These are phyloP conservation scores for Dictyophora rubrovolvata DNA, from an alignment of 768 basidiomycete genomes.

Conservation along the genomic window DNA sequence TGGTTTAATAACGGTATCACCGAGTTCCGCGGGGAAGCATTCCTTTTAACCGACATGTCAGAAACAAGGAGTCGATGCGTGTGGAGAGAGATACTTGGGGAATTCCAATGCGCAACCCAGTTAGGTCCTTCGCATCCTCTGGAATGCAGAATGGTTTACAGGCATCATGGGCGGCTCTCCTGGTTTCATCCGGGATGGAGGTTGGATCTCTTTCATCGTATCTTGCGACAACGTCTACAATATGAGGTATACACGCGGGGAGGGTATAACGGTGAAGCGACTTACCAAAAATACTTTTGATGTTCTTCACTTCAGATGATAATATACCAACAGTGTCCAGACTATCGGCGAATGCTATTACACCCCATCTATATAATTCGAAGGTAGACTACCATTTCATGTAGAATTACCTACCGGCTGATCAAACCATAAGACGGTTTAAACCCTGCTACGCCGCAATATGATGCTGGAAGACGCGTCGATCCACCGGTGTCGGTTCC, in stretches of 20 bases:
- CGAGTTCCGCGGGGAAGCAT: conserved; percentile 68
- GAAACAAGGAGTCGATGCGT: not conserved
- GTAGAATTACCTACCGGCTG: conserved; percentile 47
- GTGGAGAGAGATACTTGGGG: conserved; percentile 43
- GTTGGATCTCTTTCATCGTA: conserved; percentile 67
- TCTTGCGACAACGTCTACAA: conserved; percentile 23
- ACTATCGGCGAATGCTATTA: conserved; percentile 89
- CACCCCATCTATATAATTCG: conserved; percentile 55
- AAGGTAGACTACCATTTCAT: not conserved
- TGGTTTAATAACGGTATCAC: conserved; percentile 31
- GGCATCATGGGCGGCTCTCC: conserved; percentile 25
- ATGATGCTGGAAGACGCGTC: conserved; percentile 83
- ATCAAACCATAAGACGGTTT: conserved; percentile 94
- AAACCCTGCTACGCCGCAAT: conserved; percentile 84
- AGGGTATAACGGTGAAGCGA: not conserved
- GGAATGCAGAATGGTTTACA: conserved; percentile 1
- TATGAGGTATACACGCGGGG: not conserved
- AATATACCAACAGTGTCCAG: conserved; percentile 90
- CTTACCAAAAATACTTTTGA: conserved; percentile 57
- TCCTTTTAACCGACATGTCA: conserved; percentile 32
- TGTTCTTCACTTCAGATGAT: conserved; percentile 38
- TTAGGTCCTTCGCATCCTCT: conserved; percentile 18
- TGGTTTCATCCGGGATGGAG: conserved; percentile 35
- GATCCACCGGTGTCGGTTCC: conserved; percentile 97
- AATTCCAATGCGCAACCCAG: conserved; percentile 61